Percentiles rank a stretch among this genome's conserved stretches.
These are phyloP conservation scores for Hydrangea macrophylla DNA, from an alignment of 148 eudicot species.

Conservation along the genomic window DNA sequence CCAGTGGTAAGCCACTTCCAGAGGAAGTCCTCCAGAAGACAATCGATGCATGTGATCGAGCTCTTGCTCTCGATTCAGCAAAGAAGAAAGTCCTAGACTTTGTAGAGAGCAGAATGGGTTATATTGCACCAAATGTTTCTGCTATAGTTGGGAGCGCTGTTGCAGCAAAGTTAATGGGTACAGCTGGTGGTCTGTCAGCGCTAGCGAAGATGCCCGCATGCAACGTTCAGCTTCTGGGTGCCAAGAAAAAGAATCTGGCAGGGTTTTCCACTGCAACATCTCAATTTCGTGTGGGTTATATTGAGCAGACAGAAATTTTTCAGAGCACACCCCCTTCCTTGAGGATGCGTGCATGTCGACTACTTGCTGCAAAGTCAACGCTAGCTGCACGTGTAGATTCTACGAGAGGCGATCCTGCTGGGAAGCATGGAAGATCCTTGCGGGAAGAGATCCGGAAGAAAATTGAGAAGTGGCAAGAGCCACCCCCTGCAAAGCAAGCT, in stretches of 20 bases:
- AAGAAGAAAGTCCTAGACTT: slow-evolving; percentile 96
- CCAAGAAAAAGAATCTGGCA: slow-evolving; percentile 80
- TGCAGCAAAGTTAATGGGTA: slow-evolving; percentile 97
- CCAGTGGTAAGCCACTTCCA: slow-evolving; percentile 95
- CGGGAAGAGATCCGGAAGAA: slow-evolving; percentile 84
- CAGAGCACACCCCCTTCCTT: slow-evolving; percentile 85
- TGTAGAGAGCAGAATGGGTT: slow-evolving; percentile 94
- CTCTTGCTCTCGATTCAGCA: slow-evolving; percentile 74
- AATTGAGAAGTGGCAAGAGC: slow-evolving; percentile 99
- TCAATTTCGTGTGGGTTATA: slow-evolving; percentile 85
- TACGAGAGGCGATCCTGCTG: slow-evolving; percentile 83
- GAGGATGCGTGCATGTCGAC: slow-evolving; percentile 83
- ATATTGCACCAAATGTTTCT: slow-evolving; percentile 95
- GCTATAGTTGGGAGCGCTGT: slow-evolving; percentile 96
- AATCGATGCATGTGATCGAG: slow-evolving; percentile 91
- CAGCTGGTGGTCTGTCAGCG: slow-evolving; percentile 89
- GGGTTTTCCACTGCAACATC: slow-evolving; percentile 95
- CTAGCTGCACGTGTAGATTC: slow-evolving; percentile 93
- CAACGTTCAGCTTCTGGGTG: slow-evolving; percentile 92
- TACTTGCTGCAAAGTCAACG: slow-evolving; percentile 85
- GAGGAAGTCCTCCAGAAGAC: slow-evolving; percentile 81
- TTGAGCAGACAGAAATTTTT: slow-evolving; percentile 87
- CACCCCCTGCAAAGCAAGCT: slow-evolving; percentile 97
- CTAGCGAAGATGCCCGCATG: slow-evolving; percentile 98
- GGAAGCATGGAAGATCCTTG: slow-evolving; percentile 65